Evolutionary conservation across 306 rosid genomes (phyloP).

Genomic region (Cicer bijugum): DNA sequence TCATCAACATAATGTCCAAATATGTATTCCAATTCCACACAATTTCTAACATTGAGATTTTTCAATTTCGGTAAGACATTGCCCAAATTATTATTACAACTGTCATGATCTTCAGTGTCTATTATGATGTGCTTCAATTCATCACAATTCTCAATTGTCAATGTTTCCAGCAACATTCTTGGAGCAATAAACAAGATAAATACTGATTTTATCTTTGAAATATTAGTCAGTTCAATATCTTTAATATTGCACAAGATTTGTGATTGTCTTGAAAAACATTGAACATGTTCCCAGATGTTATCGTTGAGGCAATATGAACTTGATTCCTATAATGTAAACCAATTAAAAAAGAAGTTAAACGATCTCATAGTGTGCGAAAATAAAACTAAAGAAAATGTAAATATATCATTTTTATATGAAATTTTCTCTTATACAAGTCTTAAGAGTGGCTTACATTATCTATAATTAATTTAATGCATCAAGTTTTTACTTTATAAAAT

Average conservation of each 20-base stretch:
- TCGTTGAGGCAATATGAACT: not conserved
- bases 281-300: not conserved
- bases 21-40: not conserved
- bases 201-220: not conserved
- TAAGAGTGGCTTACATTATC: too few species aligned
- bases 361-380: not conserved
- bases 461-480: too few species aligned
- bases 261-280: not conserved
- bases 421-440: too few species aligned
- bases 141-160: not conserved
- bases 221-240: not conserved
- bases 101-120: not conserved
- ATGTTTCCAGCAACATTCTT: conserved; percentile 5
- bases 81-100: not conserved
- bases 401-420: not conserved
- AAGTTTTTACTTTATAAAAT: too few species aligned
- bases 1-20: not conserved
- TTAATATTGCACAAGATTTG: not conserved
- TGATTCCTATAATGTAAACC: not conserved
- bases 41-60: accelerated
- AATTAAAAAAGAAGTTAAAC: not conserved
- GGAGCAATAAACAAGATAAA: conserved; percentile 17
- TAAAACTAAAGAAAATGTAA: not conserved
- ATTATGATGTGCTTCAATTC: conserved; percentile 8
- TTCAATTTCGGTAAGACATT: conserved; percentile 9